Evolutionary conservation across 495 filamentous ascomycete species (phyloP).

Genomic region (Staphylotrichum tortipilum): DNA sequence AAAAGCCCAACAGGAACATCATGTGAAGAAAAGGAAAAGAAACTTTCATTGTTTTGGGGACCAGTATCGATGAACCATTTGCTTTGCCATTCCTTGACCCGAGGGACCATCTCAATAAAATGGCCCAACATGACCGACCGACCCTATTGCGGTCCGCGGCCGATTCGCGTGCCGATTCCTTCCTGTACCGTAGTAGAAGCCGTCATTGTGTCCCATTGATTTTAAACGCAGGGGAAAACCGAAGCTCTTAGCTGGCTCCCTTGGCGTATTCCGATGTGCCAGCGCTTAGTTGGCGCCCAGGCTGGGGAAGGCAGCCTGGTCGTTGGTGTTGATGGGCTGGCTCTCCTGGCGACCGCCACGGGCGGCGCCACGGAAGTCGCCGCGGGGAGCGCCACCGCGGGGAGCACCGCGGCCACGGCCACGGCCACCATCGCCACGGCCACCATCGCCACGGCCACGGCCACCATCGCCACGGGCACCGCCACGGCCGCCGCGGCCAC

Average conservation of each 20-base stretch:
- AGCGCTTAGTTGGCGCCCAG: slow-evolving; percentile 41
- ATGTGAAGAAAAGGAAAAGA: not conserved
- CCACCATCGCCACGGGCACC: slow-evolving; percentile 41
- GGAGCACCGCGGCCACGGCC: slow-evolving; percentile 31
- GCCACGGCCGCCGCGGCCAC: slow-evolving; percentile 47
- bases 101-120: not conserved
- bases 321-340: slow-evolving; percentile 50
- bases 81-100: not conserved
- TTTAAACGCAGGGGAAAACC: not conserved
- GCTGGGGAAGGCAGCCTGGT: slow-evolving; percentile 65
- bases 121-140: not conserved
- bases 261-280: not conserved
- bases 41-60: slow-evolving; percentile 2
- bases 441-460: slow-evolving; percentile 33
- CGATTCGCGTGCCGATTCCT: not conserved
- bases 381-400: slow-evolving; percentile 29
- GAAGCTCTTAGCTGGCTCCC: not conserved
- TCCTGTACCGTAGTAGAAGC: not conserved
- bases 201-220: not conserved
- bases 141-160: not conserved
- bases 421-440: slow-evolving; percentile 24
- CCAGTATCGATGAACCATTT: slow-evolving; percentile 1
- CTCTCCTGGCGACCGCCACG: slow-evolving; percentile 24
- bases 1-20: not conserved
- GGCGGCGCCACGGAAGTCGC: slow-evolving; percentile 34